Evolutionary conservation across 2,329 filamentous ascomycete species (phyloP).

Genomic region (Xylariaceae sp.): DNA sequence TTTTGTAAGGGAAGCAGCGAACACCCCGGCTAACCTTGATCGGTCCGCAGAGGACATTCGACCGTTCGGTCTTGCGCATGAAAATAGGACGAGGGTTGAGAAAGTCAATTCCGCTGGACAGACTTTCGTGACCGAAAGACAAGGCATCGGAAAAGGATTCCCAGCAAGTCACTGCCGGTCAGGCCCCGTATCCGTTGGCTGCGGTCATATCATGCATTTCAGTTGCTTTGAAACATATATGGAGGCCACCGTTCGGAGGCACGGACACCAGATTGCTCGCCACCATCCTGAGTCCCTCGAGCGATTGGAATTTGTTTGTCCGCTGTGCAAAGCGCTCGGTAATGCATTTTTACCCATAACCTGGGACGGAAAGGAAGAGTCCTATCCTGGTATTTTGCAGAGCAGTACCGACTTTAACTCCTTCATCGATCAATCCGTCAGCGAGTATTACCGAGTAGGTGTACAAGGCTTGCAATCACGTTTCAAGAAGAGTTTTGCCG

Average conservation of each 20-base stretch:
- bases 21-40: conserved; percentile 77
- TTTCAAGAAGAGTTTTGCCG: conserved; percentile 34
- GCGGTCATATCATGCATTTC: conserved; percentile 98
- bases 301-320: conserved; percentile 88
- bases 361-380: conserved; percentile 88
- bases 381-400: conserved; percentile 67
- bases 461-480: conserved; percentile 28
- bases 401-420: conserved; percentile 56
- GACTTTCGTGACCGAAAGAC: conserved; percentile 65
- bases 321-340: conserved; percentile 90
- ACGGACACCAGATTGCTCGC: conserved; percentile 86
- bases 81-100: conserved; percentile 72
- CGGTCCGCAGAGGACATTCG: conserved; percentile 74
- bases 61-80: conserved; percentile 84
- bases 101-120: conserved; percentile 71
- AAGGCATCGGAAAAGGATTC: conserved; percentile 86
- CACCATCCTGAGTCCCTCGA: conserved; percentile 81
- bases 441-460: conserved; percentile 17
- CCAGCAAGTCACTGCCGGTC: conserved; percentile 58
- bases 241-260: conserved; percentile 74
- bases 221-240: conserved; percentile 91
- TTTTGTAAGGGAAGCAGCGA: conserved; percentile 75
- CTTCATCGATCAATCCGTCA: conserved; percentile 60
- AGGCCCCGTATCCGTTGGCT: conserved; percentile 83
- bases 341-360: conserved; percentile 93